Conservation (phyloP, 163 green algal species). For the Volvox carteri region DNA sequence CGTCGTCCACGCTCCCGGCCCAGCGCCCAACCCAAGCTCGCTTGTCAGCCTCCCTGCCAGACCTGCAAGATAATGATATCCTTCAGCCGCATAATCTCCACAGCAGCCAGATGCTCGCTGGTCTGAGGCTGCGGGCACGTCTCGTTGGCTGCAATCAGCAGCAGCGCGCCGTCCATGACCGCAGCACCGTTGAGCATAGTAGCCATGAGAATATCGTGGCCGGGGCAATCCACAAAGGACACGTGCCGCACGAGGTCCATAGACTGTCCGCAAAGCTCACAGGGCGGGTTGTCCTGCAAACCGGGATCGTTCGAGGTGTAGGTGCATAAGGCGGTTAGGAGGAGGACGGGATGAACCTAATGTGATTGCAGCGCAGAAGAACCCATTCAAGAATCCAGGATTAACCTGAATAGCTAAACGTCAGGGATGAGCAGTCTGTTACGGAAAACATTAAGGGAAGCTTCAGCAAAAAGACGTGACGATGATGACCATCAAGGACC, state of each 20-base stretch:
- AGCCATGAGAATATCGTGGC: constrained; percentile 99
- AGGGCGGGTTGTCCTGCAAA: constrained; percentile 86
- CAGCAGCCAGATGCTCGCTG: constrained; percentile 97
- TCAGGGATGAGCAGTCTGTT: too few species aligned
- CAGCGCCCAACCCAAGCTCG: neutral
- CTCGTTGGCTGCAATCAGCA: constrained; percentile 99
- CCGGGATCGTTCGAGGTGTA: too few species aligned
- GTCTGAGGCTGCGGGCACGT: constrained; percentile 98
- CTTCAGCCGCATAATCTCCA: constrained; percentile 99
- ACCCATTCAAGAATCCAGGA: too few species aligned
- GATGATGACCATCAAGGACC: too few species aligned
- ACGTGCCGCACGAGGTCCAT: constrained; percentile 72
- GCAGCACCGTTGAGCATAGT: constrained; percentile 99
- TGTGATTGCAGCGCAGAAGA: too few species aligned
- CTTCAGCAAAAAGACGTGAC: too few species aligned
- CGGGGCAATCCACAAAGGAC: constrained; percentile 98
- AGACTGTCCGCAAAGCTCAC: constrained; percentile 77
- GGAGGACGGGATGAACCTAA: too few species aligned
- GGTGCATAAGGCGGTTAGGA: too few species aligned
- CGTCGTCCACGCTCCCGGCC: too few species aligned
- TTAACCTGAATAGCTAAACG: too few species aligned
- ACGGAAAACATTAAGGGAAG: too few species aligned
- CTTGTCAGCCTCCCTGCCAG: constrained; percentile 61
- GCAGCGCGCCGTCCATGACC: constrained; percentile 99
- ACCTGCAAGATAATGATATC: constrained; percentile 99